These are phyloP conservation scores for Naganishia sp. DNA, from an alignment of 1,284 basidiomycete species.

Conservation along the genomic window DNA sequence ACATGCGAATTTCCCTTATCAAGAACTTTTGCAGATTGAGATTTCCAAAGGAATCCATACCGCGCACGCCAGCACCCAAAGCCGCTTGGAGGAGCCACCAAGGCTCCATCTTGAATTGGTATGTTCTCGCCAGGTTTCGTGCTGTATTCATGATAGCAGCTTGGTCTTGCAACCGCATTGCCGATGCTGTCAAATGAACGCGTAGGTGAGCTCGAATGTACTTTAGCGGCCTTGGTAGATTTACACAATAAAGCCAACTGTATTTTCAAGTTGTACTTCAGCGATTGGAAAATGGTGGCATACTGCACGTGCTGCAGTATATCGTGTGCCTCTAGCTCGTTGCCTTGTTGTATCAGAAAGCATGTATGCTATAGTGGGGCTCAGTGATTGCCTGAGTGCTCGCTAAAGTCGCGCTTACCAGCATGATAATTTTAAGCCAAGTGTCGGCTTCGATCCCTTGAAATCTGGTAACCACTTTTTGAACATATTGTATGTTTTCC, in stretches of 20 bases:
- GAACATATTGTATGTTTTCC: slow-evolving; percentile 14
- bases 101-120: slow-evolving; percentile 31
- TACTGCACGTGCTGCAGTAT: slow-evolving; percentile 31
- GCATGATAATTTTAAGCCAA: slow-evolving; percentile 30
- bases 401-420: background rate
- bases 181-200: slow-evolving; percentile 5
- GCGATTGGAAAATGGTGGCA: slow-evolving; percentile 29
- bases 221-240: background rate
- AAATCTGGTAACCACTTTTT: slow-evolving; percentile 21
- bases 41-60: slow-evolving; percentile 26
- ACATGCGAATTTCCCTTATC: slow-evolving; percentile 27
- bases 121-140: slow-evolving; percentile 26
- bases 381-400: background rate
- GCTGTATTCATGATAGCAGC: slow-evolving; percentile 18
- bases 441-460: slow-evolving; percentile 28
- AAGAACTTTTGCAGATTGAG: slow-evolving; percentile 33
- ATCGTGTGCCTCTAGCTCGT: slow-evolving; percentile 26
- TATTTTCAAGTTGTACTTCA: slow-evolving; percentile 19
- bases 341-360: slow-evolving; percentile 26
- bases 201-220: background rate
- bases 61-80: slow-evolving; percentile 27
- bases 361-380: slow-evolving; percentile 13
- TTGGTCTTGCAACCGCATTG: slow-evolving; percentile 25
- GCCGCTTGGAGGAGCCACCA: slow-evolving; percentile 29
- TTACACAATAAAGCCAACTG: slow-evolving; percentile 27